Evolutionary conservation across 164 flowering plant species (phyloP), one percentile per base, ranked within the genome.

Genomic region (Magnolia officinalis): DNA sequence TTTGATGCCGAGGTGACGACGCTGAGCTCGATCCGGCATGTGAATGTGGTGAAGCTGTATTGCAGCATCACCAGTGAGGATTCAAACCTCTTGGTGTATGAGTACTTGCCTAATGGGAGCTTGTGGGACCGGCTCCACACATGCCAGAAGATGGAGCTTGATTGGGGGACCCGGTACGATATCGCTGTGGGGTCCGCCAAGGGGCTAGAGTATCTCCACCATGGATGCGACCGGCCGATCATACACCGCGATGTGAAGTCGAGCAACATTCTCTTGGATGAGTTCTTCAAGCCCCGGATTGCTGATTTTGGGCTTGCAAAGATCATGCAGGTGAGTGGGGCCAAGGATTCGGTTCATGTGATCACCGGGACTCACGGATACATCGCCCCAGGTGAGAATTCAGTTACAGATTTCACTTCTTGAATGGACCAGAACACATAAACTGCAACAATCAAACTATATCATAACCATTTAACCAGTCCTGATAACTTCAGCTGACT

Each of bases 141-240:
- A 5, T 65, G 85, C 67, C 75, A 61, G 67, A 86, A 84, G 81
- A 76, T 23, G 67, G 79, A 83, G 71, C 83, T 91, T 81, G 90
- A 74, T 8, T 93, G 97, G 95, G 84, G 75, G 23, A 77, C 77
- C 19, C 80, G 97, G 51, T 87, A 87, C 64, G 86, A 85, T 24
- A 90, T 92, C 14, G 95, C 94, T 0, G 16, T 91, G 24, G 97
- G 97, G 52, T 84, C 97, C 1, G 97, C 94, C 0, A 89, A 78
- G 75, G 96, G 96, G 18, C 75, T 92, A 72, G 96, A 90, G 84
- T 92, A 92, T 74, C 78, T 92, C 67, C 96, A 92, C 74, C 94
- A 90, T 65, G 91, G 96, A 2, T 87, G 84, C 69, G 86, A 87
- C 0, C 73, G 84, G 52, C 90, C 93, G 2, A 85, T 91, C 50